Percentiles rank a stretch among this genome's conserved stretches.
These are phyloP conservation scores for Trichophyton benhamiae DNA, from an alignment of 2,329 filamentous ascomycete species.

Conservation along the genomic window DNA sequence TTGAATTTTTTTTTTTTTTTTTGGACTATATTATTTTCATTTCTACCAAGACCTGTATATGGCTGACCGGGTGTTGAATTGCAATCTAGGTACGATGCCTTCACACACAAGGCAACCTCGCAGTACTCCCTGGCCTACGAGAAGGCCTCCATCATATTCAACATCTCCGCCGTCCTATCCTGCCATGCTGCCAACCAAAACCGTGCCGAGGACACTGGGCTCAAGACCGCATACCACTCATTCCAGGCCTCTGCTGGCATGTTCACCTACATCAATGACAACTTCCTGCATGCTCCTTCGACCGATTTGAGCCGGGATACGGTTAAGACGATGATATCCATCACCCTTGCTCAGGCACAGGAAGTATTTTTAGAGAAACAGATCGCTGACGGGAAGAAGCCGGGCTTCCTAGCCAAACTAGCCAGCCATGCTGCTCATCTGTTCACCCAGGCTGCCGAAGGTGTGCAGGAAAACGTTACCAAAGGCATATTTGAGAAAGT, in stretches of 20 bases:
- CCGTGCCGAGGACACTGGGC: conserved; percentile 75
- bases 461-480: conserved; percentile 80
- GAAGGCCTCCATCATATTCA: conserved; percentile 98
- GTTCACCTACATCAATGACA: conserved; percentile 99
- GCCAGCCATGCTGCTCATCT: conserved; percentile 82
- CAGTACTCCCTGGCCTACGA: conserved; percentile 96
- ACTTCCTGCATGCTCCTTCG: conserved; percentile 92
- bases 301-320: conserved; percentile 93
- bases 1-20: no score
- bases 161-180: conserved; percentile 92
- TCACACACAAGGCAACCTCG: conserved; percentile 92
- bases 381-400: conserved; percentile 81
- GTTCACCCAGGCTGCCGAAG: conserved; percentile 77
- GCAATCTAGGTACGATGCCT: conserved; percentile 79
- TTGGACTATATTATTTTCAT: neutral
- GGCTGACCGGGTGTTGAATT: neutral
- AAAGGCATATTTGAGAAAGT: conserved; percentile 89
- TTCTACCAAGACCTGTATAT: neutral
- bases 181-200: conserved; percentile 92
- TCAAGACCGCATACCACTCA: conserved; percentile 95
- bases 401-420: conserved; percentile 79
- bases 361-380: conserved; percentile 98
- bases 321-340: conserved; percentile 81
- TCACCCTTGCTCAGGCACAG: conserved; percentile 91
- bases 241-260: conserved; percentile 97